A percentile compares a stretch with the other conserved stretches of the same genome.
Evolutionary conservation across 306 rosid species (phyloP).

Genomic region (Sindora glabra): DNA sequence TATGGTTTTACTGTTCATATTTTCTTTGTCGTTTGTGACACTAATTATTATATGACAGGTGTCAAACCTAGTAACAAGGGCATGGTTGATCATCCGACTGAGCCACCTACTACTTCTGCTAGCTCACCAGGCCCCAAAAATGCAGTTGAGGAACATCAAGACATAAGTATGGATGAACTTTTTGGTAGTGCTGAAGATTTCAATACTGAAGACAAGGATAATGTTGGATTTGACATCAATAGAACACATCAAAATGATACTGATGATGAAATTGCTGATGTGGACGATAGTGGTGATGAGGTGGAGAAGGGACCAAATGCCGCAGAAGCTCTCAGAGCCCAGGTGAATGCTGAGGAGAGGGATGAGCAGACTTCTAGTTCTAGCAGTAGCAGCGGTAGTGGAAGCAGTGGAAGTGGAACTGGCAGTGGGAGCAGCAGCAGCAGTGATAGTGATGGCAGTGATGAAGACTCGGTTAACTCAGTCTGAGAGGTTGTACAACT

Average conservation of each 20-base stretch:
- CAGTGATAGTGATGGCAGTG: slow-evolving; percentile 76
- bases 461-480: slow-evolving; percentile 76
- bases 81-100: slow-evolving; percentile 32
- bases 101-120: slow-evolving; percentile 31
- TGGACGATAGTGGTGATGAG: slow-evolving; percentile 84
- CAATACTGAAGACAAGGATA: slow-evolving; percentile 50
- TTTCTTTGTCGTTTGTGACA: background rate
- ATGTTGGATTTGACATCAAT: slow-evolving; percentile 54
- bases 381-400: slow-evolving; percentile 70
- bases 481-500: slow-evolving; percentile 28
- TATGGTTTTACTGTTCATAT: too few relatives aligned
- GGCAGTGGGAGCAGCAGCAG: slow-evolving; percentile 61
- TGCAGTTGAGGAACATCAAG: slow-evolving; percentile 61
- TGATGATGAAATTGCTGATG: slow-evolving; percentile 85
- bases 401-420: slow-evolving; percentile 49
- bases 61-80: slow-evolving; percentile 41
- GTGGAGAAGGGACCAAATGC: slow-evolving; percentile 82
- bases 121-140: slow-evolving; percentile 49
- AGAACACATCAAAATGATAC: slow-evolving; percentile 41
- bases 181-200: slow-evolving; percentile 67
- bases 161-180: slow-evolving; percentile 57
- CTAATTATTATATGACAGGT: slow-evolving; percentile 33
- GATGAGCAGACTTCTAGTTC: slow-evolving; percentile 57
- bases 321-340: slow-evolving; percentile 75
- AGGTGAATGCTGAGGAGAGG: slow-evolving; percentile 69